A percentile compares a stretch with the other conserved stretches of the same genome.
Conservation (phyloP, 23 red algal genomes). For the Gracilaria gracilis region DNA sequence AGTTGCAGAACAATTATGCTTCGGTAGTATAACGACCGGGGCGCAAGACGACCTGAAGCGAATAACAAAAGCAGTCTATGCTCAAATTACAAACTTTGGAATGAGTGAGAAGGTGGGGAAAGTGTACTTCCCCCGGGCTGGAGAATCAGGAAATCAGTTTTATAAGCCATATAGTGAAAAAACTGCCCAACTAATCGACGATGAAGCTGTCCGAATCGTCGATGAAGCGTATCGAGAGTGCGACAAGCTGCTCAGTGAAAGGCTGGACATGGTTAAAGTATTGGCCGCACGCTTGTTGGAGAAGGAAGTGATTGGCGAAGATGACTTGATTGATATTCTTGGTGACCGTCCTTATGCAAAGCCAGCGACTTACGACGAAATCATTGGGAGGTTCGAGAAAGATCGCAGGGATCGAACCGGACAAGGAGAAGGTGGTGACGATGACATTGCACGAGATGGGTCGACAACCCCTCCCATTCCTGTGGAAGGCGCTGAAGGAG, state of each 20-base stretch:
- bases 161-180: slow-evolving; percentile 96
- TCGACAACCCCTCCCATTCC: slow-evolving; percentile 65
- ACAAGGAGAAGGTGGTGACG: slow-evolving; percentile 43
- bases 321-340: slow-evolving; percentile 89
- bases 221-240: slow-evolving; percentile 87
- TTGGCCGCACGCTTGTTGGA: slow-evolving; percentile 85
- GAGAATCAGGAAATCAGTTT: slow-evolving; percentile 79
- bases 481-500: slow-evolving; percentile 55
- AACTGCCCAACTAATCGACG: slow-evolving; percentile 95
- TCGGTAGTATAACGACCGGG: slow-evolving; percentile 91
- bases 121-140: slow-evolving; percentile 83
- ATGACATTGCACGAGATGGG: slow-evolving; percentile 40
- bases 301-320: slow-evolving; percentile 92
- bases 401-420: slow-evolving; percentile 78
- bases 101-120: slow-evolving; percentile 94
- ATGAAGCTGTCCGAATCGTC: slow-evolving; percentile 90
- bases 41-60: slow-evolving; percentile 97
- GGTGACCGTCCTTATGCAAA: slow-evolving; percentile 85
- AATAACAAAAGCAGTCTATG: slow-evolving; percentile 93
- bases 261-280: slow-evolving; percentile 77
- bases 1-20: slow-evolving; percentile 89
- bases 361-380: slow-evolving; percentile 90
- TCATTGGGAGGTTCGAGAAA: slow-evolving; percentile 83
- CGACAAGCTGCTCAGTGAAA: slow-evolving; percentile 79
- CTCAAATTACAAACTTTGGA: slow-evolving; percentile 89